These are phyloP conservation scores for Orychophragmus violaceus DNA, from an alignment of 345 rosid species.

Conservation along the genomic window DNA sequence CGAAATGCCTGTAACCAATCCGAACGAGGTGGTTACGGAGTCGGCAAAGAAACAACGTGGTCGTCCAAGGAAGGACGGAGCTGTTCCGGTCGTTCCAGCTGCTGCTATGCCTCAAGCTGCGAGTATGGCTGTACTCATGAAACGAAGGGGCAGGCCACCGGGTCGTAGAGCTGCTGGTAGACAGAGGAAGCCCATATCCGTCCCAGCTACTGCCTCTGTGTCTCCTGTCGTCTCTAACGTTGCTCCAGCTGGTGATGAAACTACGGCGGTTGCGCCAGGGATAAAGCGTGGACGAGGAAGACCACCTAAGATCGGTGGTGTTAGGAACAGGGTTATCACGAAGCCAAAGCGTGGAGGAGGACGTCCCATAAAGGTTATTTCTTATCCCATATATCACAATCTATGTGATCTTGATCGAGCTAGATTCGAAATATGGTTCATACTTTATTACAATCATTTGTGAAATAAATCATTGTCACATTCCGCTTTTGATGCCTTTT, in stretches of 20 bases:
- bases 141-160: slow-evolving; percentile 25
- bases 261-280: slow-evolving; percentile 13
- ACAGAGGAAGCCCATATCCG: slow-evolving; percentile 21
- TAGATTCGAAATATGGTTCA: background rate
- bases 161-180: slow-evolving; percentile 26
- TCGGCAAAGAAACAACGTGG: slow-evolving; percentile 31
- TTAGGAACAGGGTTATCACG: slow-evolving; percentile 15
- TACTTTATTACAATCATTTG: slow-evolving; percentile 13
- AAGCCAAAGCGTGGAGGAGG: slow-evolving; percentile 30
- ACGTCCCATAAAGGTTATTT: slow-evolving; percentile 52
- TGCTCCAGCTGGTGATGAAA: slow-evolving; percentile 8
- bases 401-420: background rate
- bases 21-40: background rate
- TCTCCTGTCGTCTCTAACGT: background rate
- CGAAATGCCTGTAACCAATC: background rate
- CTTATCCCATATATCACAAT: background rate
- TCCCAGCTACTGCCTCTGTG: slow-evolving; percentile 1
- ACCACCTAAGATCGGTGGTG: slow-evolving; percentile 41
- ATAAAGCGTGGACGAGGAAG: slow-evolving; percentile 44
- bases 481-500: slow-evolving; percentile 14
- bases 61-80: slow-evolving; percentile 40
- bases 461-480: slow-evolving; percentile 3
- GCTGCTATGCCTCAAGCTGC: background rate
- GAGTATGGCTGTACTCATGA: background rate
- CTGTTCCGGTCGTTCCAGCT: slow-evolving; percentile 1